Conservation (phyloP, 306 rosid genomes). For the Fragaria nilgerrensis region DNA sequence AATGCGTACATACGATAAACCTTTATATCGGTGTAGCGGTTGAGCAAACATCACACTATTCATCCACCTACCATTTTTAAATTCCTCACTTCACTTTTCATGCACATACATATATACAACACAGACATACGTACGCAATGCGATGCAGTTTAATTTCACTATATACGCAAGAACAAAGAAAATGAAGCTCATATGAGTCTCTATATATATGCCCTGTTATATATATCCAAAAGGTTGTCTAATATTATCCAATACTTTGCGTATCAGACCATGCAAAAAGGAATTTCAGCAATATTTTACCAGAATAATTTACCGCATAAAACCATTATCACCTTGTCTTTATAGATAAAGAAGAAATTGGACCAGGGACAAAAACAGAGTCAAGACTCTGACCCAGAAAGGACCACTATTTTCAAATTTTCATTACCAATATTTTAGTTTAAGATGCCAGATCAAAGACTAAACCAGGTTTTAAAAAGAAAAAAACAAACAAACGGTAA, state of each 20-base stretch:
- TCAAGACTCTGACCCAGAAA: not conserved
- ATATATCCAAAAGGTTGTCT: not conserved
- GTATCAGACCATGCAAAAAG: not conserved
- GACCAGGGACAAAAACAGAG: not conserved
- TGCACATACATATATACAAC: too few species aligned
- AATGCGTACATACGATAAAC: too few species aligned
- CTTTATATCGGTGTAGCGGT: not conserved
- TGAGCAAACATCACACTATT: not conserved
- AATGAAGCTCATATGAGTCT: not conserved
- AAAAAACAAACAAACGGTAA: not conserved
- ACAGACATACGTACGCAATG: not conserved
- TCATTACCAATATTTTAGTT: not conserved
- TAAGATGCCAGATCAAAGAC: not conserved
- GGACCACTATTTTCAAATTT: not conserved
- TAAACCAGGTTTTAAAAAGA: not conserved
- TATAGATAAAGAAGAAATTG: not conserved
- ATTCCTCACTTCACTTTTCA: not conserved
- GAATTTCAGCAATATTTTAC: not conserved
- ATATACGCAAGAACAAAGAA: not conserved
- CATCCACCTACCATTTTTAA: not conserved
- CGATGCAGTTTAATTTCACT: too few species aligned
- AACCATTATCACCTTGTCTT: not conserved
- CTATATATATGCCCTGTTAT: not conserved
- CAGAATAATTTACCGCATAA: not conserved
- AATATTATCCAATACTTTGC: not conserved